Percentiles rank a stretch among this genome's conserved stretches.
phyloP scores from a whole-genome alignment of 2,329 filamentous ascomycete species.

The Phyllosticta paracitricarpa region DNA sequence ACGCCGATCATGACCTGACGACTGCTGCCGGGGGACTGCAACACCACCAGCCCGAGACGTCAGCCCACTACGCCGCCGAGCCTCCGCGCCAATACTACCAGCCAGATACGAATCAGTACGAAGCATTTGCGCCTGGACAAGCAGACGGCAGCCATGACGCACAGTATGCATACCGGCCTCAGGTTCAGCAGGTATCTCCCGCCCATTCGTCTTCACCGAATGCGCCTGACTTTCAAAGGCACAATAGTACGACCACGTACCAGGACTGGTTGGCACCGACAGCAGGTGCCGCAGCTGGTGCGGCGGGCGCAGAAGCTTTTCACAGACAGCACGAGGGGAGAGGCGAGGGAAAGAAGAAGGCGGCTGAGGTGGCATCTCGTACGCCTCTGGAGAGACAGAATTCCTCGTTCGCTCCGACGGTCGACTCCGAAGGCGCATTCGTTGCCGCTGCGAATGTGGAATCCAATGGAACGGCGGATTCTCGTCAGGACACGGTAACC shows the following conservation, averaged over 20 bases:
- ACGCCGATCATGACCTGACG: slow-evolving; percentile 49
- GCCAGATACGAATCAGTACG: slow-evolving; percentile 11
- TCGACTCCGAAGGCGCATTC: background rate
- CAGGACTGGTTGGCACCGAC: slow-evolving; percentile 46
- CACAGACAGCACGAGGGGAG: slow-evolving; percentile 16
- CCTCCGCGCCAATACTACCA: slow-evolving; percentile 5
- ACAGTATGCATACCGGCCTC: slow-evolving; percentile 6
- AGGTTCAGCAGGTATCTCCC: slow-evolving; percentile 8
- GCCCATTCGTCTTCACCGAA: slow-evolving; percentile 6
- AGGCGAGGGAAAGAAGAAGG: background rate
- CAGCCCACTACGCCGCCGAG: slow-evolving; percentile 5
- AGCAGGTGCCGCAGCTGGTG: slow-evolving; percentile 34
- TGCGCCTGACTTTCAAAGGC: slow-evolving; percentile 15
- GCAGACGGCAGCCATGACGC: slow-evolving; percentile 10
- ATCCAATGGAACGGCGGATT: background rate
- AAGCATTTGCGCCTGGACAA: slow-evolving; percentile 13
- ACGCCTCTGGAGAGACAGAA: background rate
- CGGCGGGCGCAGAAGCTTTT: slow-evolving; percentile 27
- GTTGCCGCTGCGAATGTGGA: background rate
- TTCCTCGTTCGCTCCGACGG: background rate
- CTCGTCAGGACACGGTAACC: too few species aligned
- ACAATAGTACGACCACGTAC: slow-evolving; percentile 35
- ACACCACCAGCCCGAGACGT: slow-evolving; percentile 15
- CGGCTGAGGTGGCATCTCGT: background rate
- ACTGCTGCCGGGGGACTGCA: slow-evolving; percentile 49